Percentiles rank a stretch among this genome's conserved stretches.
Evolutionary conservation across 1,284 basidiomycete genomes (phyloP).

Genomic region (Ustilago loliicola): DNA sequence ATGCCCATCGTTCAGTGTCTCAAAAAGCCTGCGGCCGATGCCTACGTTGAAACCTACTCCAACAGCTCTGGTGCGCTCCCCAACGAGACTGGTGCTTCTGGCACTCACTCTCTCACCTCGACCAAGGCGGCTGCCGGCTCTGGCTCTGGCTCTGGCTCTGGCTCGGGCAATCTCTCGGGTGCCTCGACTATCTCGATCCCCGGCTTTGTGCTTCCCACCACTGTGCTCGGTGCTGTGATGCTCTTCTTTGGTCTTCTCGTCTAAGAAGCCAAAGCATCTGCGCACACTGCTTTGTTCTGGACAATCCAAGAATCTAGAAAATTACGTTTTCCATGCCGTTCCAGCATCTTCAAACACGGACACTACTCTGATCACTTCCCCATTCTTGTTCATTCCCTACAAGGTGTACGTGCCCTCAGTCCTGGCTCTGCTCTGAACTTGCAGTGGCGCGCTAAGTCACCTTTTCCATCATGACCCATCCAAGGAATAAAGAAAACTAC

Average conservation of each 20-base stretch:
- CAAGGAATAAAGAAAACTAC: background rate
- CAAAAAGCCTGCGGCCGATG: slow-evolving; percentile 52
- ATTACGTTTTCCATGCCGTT: background rate
- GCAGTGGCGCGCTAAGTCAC: background rate
- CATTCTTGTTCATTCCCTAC: background rate
- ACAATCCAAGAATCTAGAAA: slow-evolving; percentile 2
- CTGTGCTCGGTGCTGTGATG: slow-evolving; percentile 34
- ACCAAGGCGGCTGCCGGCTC: slow-evolving; percentile 30
- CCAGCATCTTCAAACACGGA: background rate
- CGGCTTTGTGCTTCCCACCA: slow-evolving; percentile 30
- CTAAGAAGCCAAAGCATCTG: background rate
- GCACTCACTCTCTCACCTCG: slow-evolving; percentile 39
- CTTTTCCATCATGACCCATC: background rate
- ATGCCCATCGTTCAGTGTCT: slow-evolving; percentile 71
- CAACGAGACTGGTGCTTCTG: slow-evolving; percentile 42
- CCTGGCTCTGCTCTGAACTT: background rate
- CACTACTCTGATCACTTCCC: background rate
- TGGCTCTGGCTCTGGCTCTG: slow-evolving; percentile 12
- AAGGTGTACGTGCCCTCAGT: background rate
- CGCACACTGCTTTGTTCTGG: background rate
- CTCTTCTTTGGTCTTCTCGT: slow-evolving; percentile 37
- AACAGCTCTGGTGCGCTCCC: slow-evolving; percentile 55
- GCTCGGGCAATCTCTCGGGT: slow-evolving; percentile 4
- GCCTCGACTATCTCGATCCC: slow-evolving; percentile 19
- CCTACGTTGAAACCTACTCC: slow-evolving; percentile 62